phyloP scores from a whole-genome alignment of 1,139 yeast species.

The Hemisphaericaspora xylofermentans region DNA sequence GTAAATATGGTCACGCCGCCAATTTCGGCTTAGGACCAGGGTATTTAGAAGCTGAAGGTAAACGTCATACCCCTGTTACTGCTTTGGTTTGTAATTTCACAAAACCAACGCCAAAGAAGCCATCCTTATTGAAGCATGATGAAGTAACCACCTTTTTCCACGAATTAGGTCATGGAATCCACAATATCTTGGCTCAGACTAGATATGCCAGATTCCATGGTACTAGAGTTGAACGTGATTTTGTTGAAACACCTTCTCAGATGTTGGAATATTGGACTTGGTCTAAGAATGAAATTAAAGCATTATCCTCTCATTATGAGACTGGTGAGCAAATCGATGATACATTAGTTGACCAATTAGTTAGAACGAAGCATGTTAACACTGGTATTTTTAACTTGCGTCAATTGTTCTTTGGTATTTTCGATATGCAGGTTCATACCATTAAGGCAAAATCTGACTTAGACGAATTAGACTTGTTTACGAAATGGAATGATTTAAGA shows the following conservation, averaged over 20 bases:
- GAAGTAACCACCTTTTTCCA: slow-evolving; percentile 87
- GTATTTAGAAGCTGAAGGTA: slow-evolving; percentile 46
- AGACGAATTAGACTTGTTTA: slow-evolving; percentile 45
- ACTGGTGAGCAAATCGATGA: slow-evolving; percentile 60
- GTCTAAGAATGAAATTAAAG: slow-evolving; percentile 60
- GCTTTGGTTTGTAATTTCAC: slow-evolving; percentile 85
- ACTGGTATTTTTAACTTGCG: slow-evolving; percentile 70
- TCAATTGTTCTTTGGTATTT: slow-evolving; percentile 74
- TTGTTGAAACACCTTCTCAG: slow-evolving; percentile 89
- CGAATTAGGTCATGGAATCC: slow-evolving; percentile 88
- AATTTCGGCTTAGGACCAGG: slow-evolving; percentile 73
- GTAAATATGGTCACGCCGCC: slow-evolving; percentile 87
- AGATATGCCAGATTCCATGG: slow-evolving; percentile 70
- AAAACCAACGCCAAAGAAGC: slow-evolving; percentile 67
- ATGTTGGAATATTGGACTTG: slow-evolving; percentile 90
- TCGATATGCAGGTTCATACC: slow-evolving; percentile 73
- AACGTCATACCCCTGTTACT: slow-evolving; percentile 65
- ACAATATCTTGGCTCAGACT: slow-evolving; percentile 68
- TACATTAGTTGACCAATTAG: slow-evolving; percentile 57
- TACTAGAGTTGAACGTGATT: slow-evolving; percentile 75
- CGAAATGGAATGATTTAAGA: slow-evolving; percentile 64
- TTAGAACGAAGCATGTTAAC: slow-evolving; percentile 70
- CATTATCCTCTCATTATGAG: slow-evolving; percentile 65
- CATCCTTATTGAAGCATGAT: slow-evolving; percentile 72
- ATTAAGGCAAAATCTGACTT: slow-evolving; percentile 39